phyloP scores from a whole-genome alignment of 306 rosid genomes.

The peach (Prunus persica) region DNA sequence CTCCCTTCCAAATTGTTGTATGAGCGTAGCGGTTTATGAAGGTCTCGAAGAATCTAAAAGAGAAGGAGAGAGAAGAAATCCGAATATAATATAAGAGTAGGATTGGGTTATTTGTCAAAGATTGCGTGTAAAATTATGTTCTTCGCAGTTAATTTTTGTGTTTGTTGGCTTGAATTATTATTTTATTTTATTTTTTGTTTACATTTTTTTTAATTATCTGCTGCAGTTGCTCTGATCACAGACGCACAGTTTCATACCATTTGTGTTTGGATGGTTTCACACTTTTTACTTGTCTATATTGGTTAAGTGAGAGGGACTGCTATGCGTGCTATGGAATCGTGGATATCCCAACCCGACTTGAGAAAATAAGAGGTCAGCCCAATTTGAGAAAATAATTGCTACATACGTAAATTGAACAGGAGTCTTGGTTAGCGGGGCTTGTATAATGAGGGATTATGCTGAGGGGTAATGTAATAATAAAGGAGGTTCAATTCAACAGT shows the following conservation, averaged over 20 bases:
- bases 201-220: not conserved
- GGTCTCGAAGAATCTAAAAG: not conserved
- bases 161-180: not conserved
- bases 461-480: too few relatives aligned
- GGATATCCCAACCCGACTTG: not conserved
- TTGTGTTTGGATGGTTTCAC: not conserved
- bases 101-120: not conserved
- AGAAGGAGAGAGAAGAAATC: not conserved
- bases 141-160: not conserved
- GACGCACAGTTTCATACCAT: not conserved
- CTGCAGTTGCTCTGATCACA: not conserved
- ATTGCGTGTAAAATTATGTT: not conserved
- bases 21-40: not conserved
- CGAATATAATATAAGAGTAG: not conserved
- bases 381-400: not conserved
- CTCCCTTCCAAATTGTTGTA: too few relatives aligned
- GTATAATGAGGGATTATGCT: too few relatives aligned
- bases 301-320: not conserved
- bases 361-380: not conserved
- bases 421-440: too few relatives aligned
- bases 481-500: accelerated
- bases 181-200: not conserved
- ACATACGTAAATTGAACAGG: too few relatives aligned
- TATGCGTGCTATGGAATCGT: not conserved
- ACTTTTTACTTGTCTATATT: not conserved